These are phyloP conservation scores for Mycosphaerelloides madeirae DNA, from an alignment of 2,329 filamentous ascomycete genomes.

Conservation along the genomic window DNA sequence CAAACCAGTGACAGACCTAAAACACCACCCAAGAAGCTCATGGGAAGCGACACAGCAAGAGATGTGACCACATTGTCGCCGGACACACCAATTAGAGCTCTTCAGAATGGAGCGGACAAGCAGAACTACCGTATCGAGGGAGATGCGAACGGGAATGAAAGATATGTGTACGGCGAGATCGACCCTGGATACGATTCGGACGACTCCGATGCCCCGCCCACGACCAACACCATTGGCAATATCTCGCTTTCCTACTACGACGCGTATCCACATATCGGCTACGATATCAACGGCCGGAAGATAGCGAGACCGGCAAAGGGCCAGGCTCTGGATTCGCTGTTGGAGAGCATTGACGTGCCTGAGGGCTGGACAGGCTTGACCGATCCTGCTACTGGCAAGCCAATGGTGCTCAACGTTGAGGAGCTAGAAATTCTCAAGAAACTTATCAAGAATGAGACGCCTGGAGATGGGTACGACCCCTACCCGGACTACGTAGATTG, in stretches of 20 bases:
- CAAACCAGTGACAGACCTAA: slow-evolving; percentile 31
- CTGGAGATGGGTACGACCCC: slow-evolving; percentile 83
- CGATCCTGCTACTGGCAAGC: slow-evolving; percentile 89
- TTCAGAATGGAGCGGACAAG: slow-evolving; percentile 25
- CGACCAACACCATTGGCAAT: slow-evolving; percentile 87
- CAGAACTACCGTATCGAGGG: slow-evolving; percentile 59
- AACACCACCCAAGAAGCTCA: slow-evolving; percentile 19
- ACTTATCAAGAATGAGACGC: slow-evolving; percentile 82
- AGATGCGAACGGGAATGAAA: slow-evolving; percentile 84
- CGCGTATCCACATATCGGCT: slow-evolving; percentile 95
- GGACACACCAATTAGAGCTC: slow-evolving; percentile 16
- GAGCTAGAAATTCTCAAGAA: slow-evolving; percentile 84
- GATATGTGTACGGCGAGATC: slow-evolving; percentile 91
- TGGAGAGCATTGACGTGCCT: slow-evolving; percentile 94
- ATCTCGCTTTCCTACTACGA: slow-evolving; percentile 96
- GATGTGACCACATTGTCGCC: slow-evolving; percentile 21
- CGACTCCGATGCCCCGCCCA: slow-evolving; percentile 75
- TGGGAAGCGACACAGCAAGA: slow-evolving; percentile 25
- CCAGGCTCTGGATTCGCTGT: slow-evolving; percentile 83
- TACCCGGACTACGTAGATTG: slow-evolving; percentile 92
- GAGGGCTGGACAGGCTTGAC: slow-evolving; percentile 97
- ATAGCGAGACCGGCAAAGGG: slow-evolving; percentile 94
- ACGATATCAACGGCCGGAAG: slow-evolving; percentile 97
- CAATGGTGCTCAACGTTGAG: slow-evolving; percentile 77
- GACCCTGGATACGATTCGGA: slow-evolving; percentile 95